Percentiles rank a stretch among this genome's conserved stretches.
Conservation (phyloP, 2,329 filamentous ascomycete species). For the Fusarium papillatum region DNA sequence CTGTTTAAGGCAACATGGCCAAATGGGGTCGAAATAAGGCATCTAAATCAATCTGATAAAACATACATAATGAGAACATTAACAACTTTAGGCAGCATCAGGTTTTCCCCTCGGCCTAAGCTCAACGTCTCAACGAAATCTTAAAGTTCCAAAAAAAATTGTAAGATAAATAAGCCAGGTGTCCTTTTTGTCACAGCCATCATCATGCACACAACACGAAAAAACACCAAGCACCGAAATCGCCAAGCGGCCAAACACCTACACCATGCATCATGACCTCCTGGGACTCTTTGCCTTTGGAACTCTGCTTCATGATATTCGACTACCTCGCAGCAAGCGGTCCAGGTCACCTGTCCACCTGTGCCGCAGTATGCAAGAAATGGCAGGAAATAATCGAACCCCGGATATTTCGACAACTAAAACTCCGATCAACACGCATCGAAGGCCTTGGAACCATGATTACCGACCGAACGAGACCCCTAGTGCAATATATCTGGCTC, state of each 20-base stretch:
- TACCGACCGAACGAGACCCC: not conserved
- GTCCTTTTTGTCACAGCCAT: not conserved
- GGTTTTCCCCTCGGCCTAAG: rapidly evolving
- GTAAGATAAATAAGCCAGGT: not conserved
- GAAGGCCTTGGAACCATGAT: not conserved
- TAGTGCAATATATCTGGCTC: not conserved
- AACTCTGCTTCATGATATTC: conserved; percentile 1
- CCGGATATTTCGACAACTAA: conserved; percentile 1
- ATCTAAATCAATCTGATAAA: not conserved
- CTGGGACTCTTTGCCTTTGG: not conserved
- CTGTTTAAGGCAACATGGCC: not conserved
- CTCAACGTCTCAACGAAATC: not conserved
- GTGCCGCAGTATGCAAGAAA: conserved; percentile 1
- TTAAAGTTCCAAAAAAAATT: not conserved
- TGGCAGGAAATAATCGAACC: conserved; percentile 6
- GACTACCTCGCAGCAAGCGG: not conserved
- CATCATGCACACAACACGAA: not conserved
- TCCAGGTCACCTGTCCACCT: not conserved
- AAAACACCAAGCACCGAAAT: not conserved
- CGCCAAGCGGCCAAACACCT: not conserved
- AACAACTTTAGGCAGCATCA: not conserved
- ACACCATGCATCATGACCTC: not conserved
- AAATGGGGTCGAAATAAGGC: not conserved
- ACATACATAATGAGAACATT: not conserved
- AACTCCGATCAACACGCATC: not conserved